Base-by-base conservation (phyloP, 495 filamentous ascomycete genomes). In the Hypoxylon lienhwacheense region DNA sequence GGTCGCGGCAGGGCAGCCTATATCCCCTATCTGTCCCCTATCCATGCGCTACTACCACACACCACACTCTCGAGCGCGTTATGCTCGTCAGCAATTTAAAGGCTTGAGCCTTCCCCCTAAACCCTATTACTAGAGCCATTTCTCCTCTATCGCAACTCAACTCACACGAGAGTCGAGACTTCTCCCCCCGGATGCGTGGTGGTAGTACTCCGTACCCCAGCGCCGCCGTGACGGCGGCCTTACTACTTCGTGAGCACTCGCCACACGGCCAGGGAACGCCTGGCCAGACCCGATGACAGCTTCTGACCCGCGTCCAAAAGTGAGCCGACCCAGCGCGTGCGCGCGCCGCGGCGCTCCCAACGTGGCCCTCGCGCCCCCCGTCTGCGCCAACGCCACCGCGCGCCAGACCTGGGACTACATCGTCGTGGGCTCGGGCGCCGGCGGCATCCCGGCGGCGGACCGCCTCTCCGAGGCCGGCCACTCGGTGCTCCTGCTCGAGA, bases 401-500 rank as follows among this genome's bases (percentile, higher is more conserved):
- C 41, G 29, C 6, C 66, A 68, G 28, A 71, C 70, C 6, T 83
- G 75, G 53, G 82, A 85, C 63, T 86, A 85, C 66, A 77, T 84
- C 40, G 70, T 85, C 25, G 72, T 81, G 32, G 81, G 81, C 24
- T 77, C 71, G 41, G 81, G 81, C 42, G 77, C 81, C 25, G 81
- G 71, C 33, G 81, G 81, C 41, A 77, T 83, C 42, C 77, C 79
- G 15, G 65, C 80, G 24, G 81, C 81, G 2, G 79, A 82, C 55
- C 74, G 70, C 53, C 74, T 85, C 15, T 77, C 79, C 11, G 73
- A 80, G 49, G 52, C 76, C 22, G 81, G 81, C 16, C 71, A 80
- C 35, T 74, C 68, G 4, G 80, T 83, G 0, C 66, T 85, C 3
- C 69, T 85, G 12, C 68, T 84, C 40, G 81, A 83, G 67, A 74